phyloP scores from a whole-genome alignment of 257 asterid species.

The Lycium barbarum region DNA sequence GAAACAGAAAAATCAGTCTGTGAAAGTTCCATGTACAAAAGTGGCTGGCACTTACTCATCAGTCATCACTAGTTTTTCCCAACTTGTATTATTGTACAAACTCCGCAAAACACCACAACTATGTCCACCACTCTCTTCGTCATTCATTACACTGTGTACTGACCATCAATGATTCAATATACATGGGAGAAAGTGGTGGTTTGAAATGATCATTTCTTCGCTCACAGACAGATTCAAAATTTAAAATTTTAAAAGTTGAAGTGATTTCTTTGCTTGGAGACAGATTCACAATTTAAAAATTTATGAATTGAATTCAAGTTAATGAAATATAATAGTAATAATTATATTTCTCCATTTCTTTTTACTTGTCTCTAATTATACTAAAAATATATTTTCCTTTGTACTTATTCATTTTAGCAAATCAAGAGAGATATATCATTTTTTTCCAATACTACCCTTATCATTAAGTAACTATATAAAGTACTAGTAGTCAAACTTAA shows the following conservation, averaged over 20 bases:
- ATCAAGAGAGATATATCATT: too few relatives aligned
- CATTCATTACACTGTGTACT: not conserved
- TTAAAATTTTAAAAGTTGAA: not conserved
- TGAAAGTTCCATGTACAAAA: conserved; percentile 1
- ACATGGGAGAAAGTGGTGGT: not conserved
- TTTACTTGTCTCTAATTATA: too few relatives aligned
- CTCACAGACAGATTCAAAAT: not conserved
- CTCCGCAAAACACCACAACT: not conserved
- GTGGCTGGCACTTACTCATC: not conserved
- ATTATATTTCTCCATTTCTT: too few relatives aligned
- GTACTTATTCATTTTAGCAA: too few relatives aligned
- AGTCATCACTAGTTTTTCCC: not conserved
- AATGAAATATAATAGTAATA: not conserved
- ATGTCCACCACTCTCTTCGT: not conserved
- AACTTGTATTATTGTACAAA: not conserved
- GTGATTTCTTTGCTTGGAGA: too few relatives aligned
- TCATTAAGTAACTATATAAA: too few relatives aligned
- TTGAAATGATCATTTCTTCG: too few relatives aligned
- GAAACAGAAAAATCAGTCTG: conserved; percentile 1
- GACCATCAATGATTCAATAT: not conserved
- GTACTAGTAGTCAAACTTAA: too few relatives aligned
- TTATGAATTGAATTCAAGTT: not conserved
- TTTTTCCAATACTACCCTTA: too few relatives aligned
- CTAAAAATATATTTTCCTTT: too few relatives aligned
- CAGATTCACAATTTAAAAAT: not conserved